A percentile compares a stretch with the other conserved stretches of the same genome.
Evolutionary conservation across 805 yeast genomes (phyloP).

Genomic region (Lipomyces kockii): DNA sequence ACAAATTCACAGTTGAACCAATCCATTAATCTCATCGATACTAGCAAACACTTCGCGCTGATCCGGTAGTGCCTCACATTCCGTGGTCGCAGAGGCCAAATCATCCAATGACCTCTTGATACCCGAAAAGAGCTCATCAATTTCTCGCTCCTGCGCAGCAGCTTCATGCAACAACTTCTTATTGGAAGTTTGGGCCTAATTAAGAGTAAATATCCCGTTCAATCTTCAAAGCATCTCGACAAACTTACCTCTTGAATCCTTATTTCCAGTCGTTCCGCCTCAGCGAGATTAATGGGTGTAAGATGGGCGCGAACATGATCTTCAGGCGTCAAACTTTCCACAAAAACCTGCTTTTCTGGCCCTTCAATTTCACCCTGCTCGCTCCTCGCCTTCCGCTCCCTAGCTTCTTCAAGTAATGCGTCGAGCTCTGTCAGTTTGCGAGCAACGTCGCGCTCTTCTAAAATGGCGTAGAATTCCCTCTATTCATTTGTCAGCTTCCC

Average conservation of each 20-base stretch:
- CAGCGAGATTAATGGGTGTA: slow-evolving; percentile 35
- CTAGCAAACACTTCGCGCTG: slow-evolving; percentile 17
- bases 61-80: slow-evolving; percentile 22
- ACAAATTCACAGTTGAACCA: background rate
- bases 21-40: slow-evolving; percentile 22
- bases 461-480: slow-evolving; percentile 61
- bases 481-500: slow-evolving; percentile 38
- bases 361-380: slow-evolving; percentile 16
- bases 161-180: slow-evolving; percentile 20
- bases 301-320: slow-evolving; percentile 43
- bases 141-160: slow-evolving; percentile 28
- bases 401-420: slow-evolving; percentile 48
- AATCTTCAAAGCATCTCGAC: background rate
- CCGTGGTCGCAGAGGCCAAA: slow-evolving; percentile 20
- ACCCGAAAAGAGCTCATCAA: slow-evolving; percentile 12
- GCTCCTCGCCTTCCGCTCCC: slow-evolving; percentile 37
- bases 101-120: slow-evolving; percentile 18
- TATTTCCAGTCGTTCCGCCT: slow-evolving; percentile 35
- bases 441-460: slow-evolving; percentile 52
- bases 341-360: slow-evolving; percentile 35
- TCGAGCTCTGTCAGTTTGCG: slow-evolving; percentile 49
- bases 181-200: slow-evolving; percentile 23
- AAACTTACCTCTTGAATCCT: slow-evolving; percentile 22
- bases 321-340: slow-evolving; percentile 43
- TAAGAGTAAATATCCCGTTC: background rate